A percentile compares a stretch with the other conserved stretches of the same genome.
Evolutionary conservation across 1,139 yeast species (phyloP).

Genomic region (Diutina siamensis): DNA sequence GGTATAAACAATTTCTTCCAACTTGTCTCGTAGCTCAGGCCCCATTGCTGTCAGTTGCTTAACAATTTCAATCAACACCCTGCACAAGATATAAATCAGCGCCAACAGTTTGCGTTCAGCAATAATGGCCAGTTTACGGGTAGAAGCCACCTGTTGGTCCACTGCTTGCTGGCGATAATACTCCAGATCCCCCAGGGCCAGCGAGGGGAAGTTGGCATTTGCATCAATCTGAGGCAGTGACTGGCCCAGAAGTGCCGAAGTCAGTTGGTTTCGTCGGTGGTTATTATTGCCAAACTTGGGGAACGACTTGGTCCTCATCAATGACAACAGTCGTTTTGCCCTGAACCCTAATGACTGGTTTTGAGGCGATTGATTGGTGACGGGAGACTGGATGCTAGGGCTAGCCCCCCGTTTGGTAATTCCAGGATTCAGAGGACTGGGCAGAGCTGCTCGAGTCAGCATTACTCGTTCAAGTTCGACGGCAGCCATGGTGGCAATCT

Average conservation of each 20-base stretch:
- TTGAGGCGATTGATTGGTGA: not conserved
- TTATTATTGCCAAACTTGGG: not conserved
- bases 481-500: constrained; percentile 69
- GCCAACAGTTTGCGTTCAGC: constrained; percentile 83
- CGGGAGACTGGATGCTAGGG: not conserved
- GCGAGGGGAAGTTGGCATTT: constrained; percentile 11
- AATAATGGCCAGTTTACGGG: constrained; percentile 62
- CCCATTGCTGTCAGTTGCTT: constrained; percentile 76
- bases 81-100: constrained; percentile 79
- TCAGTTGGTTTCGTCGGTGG: not conserved
- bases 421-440: not conserved
- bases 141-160: constrained; percentile 34
- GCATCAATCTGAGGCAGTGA: constrained; percentile 13
- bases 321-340: constrained; percentile 1
- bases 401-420: not conserved
- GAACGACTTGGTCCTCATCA: not conserved
- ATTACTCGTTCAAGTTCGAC: constrained; percentile 34
- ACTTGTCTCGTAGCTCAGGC: constrained; percentile 68
- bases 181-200: not conserved
- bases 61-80: constrained; percentile 88
- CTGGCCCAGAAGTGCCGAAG: not conserved
- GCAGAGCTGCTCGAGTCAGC: not conserved
- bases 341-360: not conserved
- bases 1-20: constrained; percentile 88
- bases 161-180: not conserved